These are phyloP conservation scores for Groenewaldozyma salmanticensis DNA, from an alignment of 805 yeast genomes.

Conservation along the genomic window DNA sequence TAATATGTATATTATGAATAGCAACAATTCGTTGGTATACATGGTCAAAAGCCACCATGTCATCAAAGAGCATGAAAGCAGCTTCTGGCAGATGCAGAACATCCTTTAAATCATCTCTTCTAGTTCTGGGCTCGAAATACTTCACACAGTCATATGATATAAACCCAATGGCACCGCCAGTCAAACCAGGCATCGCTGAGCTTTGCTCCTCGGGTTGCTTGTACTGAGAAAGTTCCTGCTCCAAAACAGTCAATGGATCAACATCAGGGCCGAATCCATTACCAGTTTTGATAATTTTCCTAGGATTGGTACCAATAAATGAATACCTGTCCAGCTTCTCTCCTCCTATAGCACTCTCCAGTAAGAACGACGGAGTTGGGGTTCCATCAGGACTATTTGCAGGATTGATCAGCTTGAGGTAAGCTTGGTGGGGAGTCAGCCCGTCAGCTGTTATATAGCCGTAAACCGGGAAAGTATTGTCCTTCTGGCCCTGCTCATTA, in stretches of 20 bases:
- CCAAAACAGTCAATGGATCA: constrained; percentile 73
- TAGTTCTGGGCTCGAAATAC: constrained; percentile 91
- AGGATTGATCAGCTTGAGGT: constrained; percentile 69
- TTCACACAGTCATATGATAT: constrained; percentile 94
- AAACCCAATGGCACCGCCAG: constrained; percentile 97
- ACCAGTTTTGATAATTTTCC: constrained; percentile 76
- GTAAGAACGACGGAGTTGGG: constrained; percentile 58
- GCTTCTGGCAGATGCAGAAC: constrained; percentile 84
- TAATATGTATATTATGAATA: constrained; percentile 63
- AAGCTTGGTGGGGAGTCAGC: constrained; percentile 84
- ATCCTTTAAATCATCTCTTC: constrained; percentile 58
- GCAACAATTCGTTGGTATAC: constrained; percentile 90
- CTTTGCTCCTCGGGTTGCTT: constrained; percentile 45
- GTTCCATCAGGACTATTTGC: constrained; percentile 33
- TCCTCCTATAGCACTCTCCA: constrained; percentile 85
- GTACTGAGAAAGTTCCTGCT: constrained; percentile 56
- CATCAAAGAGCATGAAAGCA: constrained; percentile 81
- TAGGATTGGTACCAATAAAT: constrained; percentile 80
- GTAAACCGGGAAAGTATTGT: constrained; percentile 73
- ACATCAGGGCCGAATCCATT: constrained; percentile 50
- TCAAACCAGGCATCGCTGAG: constrained; percentile 56
- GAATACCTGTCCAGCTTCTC: constrained; percentile 86
- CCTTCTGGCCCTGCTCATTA: background rate
- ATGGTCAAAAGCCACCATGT: constrained; percentile 85
- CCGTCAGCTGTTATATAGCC: constrained; percentile 65